Conservation (phyloP, 2,329 filamentous ascomycete genomes). For the Periconia digitata region DNA sequence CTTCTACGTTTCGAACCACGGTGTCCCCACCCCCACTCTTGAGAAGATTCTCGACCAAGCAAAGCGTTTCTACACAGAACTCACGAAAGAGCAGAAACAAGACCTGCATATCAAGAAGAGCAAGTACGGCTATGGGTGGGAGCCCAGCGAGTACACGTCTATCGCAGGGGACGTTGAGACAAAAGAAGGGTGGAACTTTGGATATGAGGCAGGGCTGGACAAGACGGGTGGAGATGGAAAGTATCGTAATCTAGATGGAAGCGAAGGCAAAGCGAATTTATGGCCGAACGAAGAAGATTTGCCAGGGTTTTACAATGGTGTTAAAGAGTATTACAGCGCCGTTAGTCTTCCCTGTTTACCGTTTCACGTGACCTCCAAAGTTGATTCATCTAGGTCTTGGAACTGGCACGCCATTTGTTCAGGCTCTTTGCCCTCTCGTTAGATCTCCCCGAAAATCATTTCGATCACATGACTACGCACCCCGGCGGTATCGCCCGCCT, state of each 20-base stretch:
- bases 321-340: conserved; percentile 44
- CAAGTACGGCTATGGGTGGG: conserved; percentile 45
- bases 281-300: conserved; percentile 45
- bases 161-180: conserved; percentile 45
- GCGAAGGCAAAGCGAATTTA: conserved; percentile 36
- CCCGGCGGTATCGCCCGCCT: conserved; percentile 46
- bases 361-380: neutral
- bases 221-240: conserved; percentile 44
- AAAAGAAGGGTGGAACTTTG: conserved; percentile 48
- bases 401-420: conserved; percentile 46
- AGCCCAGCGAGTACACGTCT: conserved; percentile 45
- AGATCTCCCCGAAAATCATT: conserved; percentile 41
- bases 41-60: conserved; percentile 40
- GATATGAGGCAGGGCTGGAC: conserved; percentile 46
- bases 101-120: conserved; percentile 43
- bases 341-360: conserved; percentile 14
- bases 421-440: conserved; percentile 46
- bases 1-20: conserved; percentile 46
- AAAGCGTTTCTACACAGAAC: conserved; percentile 38
- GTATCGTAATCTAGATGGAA: conserved; percentile 46
- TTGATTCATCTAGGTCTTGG: no score
- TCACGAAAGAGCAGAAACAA: conserved; percentile 40
- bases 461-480: conserved; percentile 45
- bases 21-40: conserved; percentile 29
- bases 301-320: conserved; percentile 41